A percentile compares a stretch with the other conserved stretches of the same genome.
Conservation (phyloP, 768 basidiomycete genomes). For the Tylopilus vinaceipallidus region DNA sequence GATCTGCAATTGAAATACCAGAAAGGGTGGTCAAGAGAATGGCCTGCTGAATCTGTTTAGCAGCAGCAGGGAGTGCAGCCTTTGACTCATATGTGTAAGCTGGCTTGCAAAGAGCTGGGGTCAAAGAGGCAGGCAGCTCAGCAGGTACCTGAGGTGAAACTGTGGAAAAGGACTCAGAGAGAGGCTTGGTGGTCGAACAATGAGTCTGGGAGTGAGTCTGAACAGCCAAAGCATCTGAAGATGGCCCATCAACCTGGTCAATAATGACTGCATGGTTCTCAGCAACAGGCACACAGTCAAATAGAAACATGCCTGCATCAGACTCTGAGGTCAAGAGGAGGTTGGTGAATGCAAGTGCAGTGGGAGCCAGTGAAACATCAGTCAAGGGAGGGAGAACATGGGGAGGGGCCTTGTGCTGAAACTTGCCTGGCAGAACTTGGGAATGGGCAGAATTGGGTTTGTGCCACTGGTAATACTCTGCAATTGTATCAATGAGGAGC, state of each 20-base stretch:
- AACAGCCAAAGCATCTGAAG: background rate
- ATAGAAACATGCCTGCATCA: background rate
- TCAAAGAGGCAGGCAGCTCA: too few species aligned
- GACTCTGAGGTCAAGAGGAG: background rate
- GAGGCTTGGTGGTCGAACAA: background rate
- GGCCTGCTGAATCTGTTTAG: background rate
- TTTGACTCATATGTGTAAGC: slow-evolving; percentile 14
- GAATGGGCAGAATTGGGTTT: too few species aligned
- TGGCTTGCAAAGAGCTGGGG: too few species aligned
- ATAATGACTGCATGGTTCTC: background rate
- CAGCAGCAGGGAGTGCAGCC: background rate
- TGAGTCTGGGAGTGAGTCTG: background rate
- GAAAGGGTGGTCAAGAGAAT: slow-evolving; percentile 6
- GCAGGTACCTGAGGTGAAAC: background rate
- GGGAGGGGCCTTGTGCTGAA: too few species aligned
- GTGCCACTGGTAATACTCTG: too few species aligned
- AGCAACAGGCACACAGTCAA: background rate
- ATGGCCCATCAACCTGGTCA: too few species aligned
- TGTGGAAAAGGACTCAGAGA: too few species aligned
- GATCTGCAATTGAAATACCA: slow-evolving; percentile 4
- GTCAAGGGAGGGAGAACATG: too few species aligned
- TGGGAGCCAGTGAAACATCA: background rate
- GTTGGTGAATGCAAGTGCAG: background rate
- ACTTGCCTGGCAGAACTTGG: too few species aligned
- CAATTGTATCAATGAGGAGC: too few species aligned